Base-by-base conservation (phyloP, 2,329 filamentous ascomycete species). In the Raffaelea deltoideospora region DNA sequence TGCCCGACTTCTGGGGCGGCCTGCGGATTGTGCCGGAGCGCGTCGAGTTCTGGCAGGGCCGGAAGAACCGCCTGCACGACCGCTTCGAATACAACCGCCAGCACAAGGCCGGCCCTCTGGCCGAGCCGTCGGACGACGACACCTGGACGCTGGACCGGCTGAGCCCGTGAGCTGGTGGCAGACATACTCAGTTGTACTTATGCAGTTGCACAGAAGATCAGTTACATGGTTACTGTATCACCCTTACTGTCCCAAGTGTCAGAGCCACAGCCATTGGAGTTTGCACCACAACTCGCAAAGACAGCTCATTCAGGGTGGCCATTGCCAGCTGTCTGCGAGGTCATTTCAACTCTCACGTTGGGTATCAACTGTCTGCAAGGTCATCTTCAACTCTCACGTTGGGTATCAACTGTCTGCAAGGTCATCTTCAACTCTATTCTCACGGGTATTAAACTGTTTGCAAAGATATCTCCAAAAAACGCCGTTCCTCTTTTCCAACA, bases 11-110 rank as follows among this genome's bases (percentile, higher is more conserved):
- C 55, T 98, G 90, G 90, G 90, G 90, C 22, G 90, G 90, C 0
- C 54, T 95, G 54, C 75, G 88, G 48, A 71, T 98, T 41, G 68
- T 87, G 44, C 88, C 90, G 0, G 80, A 86, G 51, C 72, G 75
- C 48, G 69, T 98, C 34, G 90, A 98, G 67, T 98, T 98, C 55
- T 98, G 90, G 76, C 87, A 95, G 65, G 90, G 90, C 3, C 72
- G 90, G 49, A 72, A 84, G 53, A 94, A 79, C 59, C 69, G 90
- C 41, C 60, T 98, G 56, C 90, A 98, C 60, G 90, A 98, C 65
- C 79, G 90, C 19, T 96, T 98, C 55, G 70, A 77, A 43, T 96
- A 95, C 59, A 73, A 75, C 38, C 76, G 71, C 53, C 66, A 72
- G 34, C 63, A 61, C 36, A 56, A 48, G 10, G 55, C 48, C 15